phyloP scores from a whole-genome alignment of 108 stramenopile species.

The Discostella stelligeroides region DNA sequence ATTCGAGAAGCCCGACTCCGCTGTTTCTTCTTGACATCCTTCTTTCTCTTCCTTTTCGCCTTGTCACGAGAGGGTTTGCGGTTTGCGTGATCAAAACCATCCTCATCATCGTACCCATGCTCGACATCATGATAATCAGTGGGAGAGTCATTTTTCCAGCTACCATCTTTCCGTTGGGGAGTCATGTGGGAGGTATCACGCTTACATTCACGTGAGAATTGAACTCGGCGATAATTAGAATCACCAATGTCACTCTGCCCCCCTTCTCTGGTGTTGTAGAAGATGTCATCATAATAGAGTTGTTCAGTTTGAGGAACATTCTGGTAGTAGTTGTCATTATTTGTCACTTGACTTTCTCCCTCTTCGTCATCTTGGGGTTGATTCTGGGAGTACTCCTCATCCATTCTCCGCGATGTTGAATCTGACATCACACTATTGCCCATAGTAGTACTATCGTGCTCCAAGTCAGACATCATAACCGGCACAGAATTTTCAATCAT shows the following conservation, averaged over 20 bases:
- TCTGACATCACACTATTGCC: too few relatives aligned
- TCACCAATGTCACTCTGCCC: background rate
- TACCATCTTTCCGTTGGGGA: slow-evolving; percentile 4
- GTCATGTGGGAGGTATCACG: slow-evolving; percentile 19
- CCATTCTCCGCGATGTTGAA: background rate
- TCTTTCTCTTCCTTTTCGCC: too few relatives aligned
- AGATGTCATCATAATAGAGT: background rate
- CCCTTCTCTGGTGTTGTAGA: background rate
- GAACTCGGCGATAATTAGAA: slow-evolving; percentile 7
- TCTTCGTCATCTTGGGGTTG: slow-evolving; percentile 15
- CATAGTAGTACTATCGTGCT: too few relatives aligned
- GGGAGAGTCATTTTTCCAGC: slow-evolving; percentile 1
- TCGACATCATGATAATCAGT: background rate
- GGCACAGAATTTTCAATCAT: slow-evolving; percentile 41
- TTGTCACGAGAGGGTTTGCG: too few relatives aligned
- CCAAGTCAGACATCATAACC: background rate
- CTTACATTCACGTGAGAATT: slow-evolving; percentile 27
- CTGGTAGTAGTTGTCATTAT: background rate
- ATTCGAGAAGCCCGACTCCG: too few relatives aligned
- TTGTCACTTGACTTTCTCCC: slow-evolving; percentile 6
- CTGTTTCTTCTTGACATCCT: too few relatives aligned
- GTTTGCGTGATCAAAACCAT: background rate
- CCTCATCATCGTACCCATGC: slow-evolving; percentile 3
- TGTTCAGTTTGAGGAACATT: background rate
- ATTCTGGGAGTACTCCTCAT: slow-evolving; percentile 7